phyloP scores from a whole-genome alignment of 2,329 filamentous ascomycete species.

The Stachybotrys echinatus region DNA sequence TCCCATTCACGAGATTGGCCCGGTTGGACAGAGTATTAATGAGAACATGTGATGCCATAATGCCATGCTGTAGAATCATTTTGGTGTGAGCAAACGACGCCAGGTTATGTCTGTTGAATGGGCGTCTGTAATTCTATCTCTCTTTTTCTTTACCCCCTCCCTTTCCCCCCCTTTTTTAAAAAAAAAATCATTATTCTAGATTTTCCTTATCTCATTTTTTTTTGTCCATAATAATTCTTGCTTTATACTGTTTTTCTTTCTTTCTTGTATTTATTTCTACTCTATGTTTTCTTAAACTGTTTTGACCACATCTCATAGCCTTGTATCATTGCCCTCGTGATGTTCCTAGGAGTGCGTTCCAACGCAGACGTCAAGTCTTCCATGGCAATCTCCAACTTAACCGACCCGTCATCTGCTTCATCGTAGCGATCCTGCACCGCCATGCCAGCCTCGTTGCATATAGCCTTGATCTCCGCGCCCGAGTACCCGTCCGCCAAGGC shows the following conservation, averaged over 20 bases:
- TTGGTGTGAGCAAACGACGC: too few species aligned
- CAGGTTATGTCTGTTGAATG: too few species aligned
- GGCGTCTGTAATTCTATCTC: too few species aligned
- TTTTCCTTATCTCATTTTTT: too few species aligned
- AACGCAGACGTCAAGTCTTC: slow-evolving; percentile 39
- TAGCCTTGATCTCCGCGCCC: slow-evolving; percentile 70
- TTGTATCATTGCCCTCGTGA: slow-evolving; percentile 52
- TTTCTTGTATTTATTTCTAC: too few species aligned
- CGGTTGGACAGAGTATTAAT: neutral
- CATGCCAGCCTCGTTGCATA: slow-evolving; percentile 41
- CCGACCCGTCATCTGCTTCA: slow-evolving; percentile 17
- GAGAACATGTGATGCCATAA: neutral
- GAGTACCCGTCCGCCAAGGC: slow-evolving; percentile 69
- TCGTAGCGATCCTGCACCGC: slow-evolving; percentile 33
- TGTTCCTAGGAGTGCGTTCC: slow-evolving; percentile 45
- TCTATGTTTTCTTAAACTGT: slow-evolving; percentile 23
- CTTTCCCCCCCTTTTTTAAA: too few species aligned
- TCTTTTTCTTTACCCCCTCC: too few species aligned
- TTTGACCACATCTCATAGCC: slow-evolving; percentile 53
- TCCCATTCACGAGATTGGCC: neutral
- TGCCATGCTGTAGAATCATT: too few species aligned
- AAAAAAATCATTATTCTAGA: too few species aligned
- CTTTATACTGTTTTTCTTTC: too few species aligned
- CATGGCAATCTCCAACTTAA: slow-evolving; percentile 31
- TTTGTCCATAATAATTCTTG: too few species aligned